Base-by-base conservation (phyloP, 345 rosid species). In the Chamaenerion angustifolium region DNA sequence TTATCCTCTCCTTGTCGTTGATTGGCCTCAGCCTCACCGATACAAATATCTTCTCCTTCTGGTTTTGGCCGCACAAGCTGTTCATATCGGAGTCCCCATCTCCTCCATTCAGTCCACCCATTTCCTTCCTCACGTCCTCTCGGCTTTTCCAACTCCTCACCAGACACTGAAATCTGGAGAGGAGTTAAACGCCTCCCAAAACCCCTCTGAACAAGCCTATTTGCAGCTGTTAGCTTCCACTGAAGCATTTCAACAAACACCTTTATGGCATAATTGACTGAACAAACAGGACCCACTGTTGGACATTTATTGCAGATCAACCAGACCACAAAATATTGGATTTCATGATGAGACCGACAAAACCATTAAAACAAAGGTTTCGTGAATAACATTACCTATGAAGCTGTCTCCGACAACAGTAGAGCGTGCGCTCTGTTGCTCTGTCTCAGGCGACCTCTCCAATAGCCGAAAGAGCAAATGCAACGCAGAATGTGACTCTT, bases 1-100 rank as follows among this genome's bases (percentile, higher is more conserved):
- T 62, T 9, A 55, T 18, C 16, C 16, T 49, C n/a, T 62, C 66
- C 55, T 44, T 62, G 16, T 55, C 56, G 14, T n/a, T 49, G 31
- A 55, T 15, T 16, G 66, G 66, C 42, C 66, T 48, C 55, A 62
- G 13, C 60, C 66, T 42, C 18, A 62, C 19, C 0, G 66, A 62
- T 8, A 62, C 66, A 7, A 55, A 14, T 27, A 62, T 62, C 55
- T 62, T 62, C 49, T 62, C 66, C 55, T 59, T 54, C n/a, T 54
- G 57, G 18, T 47, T 17, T n/a, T 12, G 15, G 37, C 53, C 14
- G 15, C 43, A 23, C 46, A 18, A 13, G 14, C 48, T 43, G 40
- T 21, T 21, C 25, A 4, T 21, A 21, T 15, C 46, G 23, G 17
- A 44, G 40, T 54, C 47, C 40, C 10, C 35, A 16, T 11, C 43